Evolutionary conservation across 2,329 filamentous ascomycete species (phyloP).

Genomic region (Talaromyces marneffei): DNA sequence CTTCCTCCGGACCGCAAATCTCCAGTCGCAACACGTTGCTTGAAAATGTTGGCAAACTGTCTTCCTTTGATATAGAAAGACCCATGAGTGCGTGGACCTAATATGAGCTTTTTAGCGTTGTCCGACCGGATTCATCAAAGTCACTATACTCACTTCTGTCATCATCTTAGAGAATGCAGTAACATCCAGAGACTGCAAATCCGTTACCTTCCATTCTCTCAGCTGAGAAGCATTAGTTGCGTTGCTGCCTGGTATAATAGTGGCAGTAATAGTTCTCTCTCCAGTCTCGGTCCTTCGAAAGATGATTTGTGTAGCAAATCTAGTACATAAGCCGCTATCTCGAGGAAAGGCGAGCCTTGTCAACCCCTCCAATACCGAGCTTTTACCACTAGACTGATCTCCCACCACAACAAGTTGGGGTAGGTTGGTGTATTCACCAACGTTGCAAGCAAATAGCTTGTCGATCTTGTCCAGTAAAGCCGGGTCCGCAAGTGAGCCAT

Average conservation of each 20-base stretch:
- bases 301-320: constrained; percentile 56
- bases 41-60: constrained; percentile 11
- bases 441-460: constrained; percentile 30
- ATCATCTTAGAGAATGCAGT: constrained; percentile 20
- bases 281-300: constrained; percentile 33
- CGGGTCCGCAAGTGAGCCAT: constrained; percentile 16
- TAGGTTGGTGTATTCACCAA: constrained; percentile 43
- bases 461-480: constrained; percentile 31
- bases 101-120: neutral
- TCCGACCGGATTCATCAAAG: too few species aligned
- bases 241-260: constrained; percentile 12
- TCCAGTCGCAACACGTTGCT: constrained; percentile 7
- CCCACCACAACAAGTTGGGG: constrained; percentile 56
- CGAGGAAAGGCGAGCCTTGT: constrained; percentile 56
- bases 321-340: constrained; percentile 56
- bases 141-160: constrained; percentile 21
- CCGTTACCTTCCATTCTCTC: constrained; percentile 21
- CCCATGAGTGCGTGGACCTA: constrained; percentile 25
- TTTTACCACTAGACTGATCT: constrained; percentile 57
- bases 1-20: neutral
- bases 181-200: constrained; percentile 17
- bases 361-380: constrained; percentile 60
- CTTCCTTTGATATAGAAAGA: constrained; percentile 17
- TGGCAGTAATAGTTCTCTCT: constrained; percentile 34
- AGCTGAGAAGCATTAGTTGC: constrained; percentile 15